Percentiles rank a stretch among this genome's conserved stretches.
phyloP scores from a whole-genome alignment of 2,329 filamentous ascomycete species.

The Colletotrichum cuscutae region DNA sequence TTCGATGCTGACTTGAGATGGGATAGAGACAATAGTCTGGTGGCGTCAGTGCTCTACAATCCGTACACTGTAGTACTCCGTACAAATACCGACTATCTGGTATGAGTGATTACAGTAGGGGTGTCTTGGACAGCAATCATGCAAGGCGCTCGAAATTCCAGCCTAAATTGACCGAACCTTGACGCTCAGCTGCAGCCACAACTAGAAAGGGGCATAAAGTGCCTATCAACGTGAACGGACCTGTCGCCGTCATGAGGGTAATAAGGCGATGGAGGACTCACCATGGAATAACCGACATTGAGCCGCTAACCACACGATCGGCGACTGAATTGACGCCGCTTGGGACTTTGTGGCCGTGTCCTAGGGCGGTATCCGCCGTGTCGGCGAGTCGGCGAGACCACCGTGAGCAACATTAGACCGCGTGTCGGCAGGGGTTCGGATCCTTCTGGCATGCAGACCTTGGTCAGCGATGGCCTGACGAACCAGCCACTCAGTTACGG shows the following conservation, averaged over 20 bases:
- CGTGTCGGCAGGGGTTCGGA: not conserved
- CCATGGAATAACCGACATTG: not conserved
- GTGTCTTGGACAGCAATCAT: not conserved
- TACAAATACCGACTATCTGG: not conserved
- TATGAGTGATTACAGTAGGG: not conserved
- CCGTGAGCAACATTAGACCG: conserved; percentile 1
- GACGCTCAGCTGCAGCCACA: not conserved
- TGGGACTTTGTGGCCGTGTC: not conserved
- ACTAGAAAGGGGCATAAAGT: not conserved
- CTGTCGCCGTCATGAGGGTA: not conserved
- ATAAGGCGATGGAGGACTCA: not conserved
- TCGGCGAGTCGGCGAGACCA: conserved; percentile 17
- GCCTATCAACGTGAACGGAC: not conserved
- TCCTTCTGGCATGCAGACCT: not conserved
- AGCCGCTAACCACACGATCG: not conserved
- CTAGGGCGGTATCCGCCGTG: not conserved
- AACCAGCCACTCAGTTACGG: not conserved
- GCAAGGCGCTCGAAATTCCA: not conserved
- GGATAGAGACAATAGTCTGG: not conserved
- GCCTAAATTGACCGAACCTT: not conserved
- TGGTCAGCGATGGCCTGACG: not conserved
- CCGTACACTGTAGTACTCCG: not conserved
- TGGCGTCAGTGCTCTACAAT: not conserved
- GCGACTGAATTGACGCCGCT: not conserved
- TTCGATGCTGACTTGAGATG: too few relatives aligned